Evolutionary conservation across 2,329 filamentous ascomycete genomes (phyloP), one percentile per base, ranked within the genome.

Genomic region (Trichoderma atroviride): DNA sequence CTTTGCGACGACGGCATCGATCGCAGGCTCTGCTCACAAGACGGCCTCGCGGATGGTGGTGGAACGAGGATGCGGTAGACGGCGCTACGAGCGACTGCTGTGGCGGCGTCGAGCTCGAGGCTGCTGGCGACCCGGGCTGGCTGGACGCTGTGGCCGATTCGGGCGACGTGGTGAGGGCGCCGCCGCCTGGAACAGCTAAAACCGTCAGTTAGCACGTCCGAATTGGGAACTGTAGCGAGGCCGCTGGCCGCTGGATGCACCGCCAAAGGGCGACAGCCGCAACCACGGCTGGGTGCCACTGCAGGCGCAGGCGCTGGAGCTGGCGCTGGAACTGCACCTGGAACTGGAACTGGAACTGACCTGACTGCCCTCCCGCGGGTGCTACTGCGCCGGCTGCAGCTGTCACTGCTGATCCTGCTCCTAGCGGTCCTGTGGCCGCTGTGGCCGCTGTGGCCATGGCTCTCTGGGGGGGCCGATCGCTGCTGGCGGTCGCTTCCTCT

Each of bases 1-100:
- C 79, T 74, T 80, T 80, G 72, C 79, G 75, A 71, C 75, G 77
- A 27, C 79, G 78, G 56, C 79, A 80, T 5, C 79, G 77, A 70
- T 80, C 79, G 72, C 78, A 79, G 1, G 78, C 78, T 74, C 78
- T 72, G 58, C 71, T 75, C 37, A 73, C 71, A 43, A 70, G 57
- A 27, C 69, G 62, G 13, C 69, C 69, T 43, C 69, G 65, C 3
- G 69, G 66, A 24, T 69, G 65, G 59, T 70, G 59, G 40, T 64
- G 60, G 43, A 64, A 56, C 58, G 66, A 61, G 29, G 65, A 53
- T 47, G 65, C 56, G 35, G 56, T 57, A 27, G 58, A 61, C 37
- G 35, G 59, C 50, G 63, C 37, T 50, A 19, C 35, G 5, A 58
- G 63, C 10, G 63, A 47, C 37, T 58, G 53, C 29, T 67, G 63